Conservation (phyloP, 169 alveolate genomes). For the Theileria equi region DNA sequence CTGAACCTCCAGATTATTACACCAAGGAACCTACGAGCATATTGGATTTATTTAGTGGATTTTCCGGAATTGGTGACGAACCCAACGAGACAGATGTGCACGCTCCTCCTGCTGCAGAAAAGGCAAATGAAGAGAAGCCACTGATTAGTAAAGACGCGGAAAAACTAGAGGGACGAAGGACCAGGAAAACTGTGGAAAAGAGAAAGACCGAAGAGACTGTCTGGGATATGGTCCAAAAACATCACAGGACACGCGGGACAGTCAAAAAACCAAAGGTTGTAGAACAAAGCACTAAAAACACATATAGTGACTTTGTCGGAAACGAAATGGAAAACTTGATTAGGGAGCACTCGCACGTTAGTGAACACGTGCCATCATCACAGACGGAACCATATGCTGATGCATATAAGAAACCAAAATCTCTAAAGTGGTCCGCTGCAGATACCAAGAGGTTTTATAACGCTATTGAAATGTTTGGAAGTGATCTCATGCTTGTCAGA, state of each 20-base stretch:
- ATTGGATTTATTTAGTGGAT: too few relatives aligned
- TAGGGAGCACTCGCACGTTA: conserved; percentile 13
- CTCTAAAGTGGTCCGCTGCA: conserved; percentile 69
- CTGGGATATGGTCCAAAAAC: conserved; percentile 58
- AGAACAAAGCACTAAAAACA: too few relatives aligned
- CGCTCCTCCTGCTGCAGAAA: not conserved
- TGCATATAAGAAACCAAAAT: conserved; percentile 67
- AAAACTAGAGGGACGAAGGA: not conserved
- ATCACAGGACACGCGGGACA: not conserved
- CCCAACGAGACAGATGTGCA: not conserved
- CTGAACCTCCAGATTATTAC: too few relatives aligned
- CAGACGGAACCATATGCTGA: conserved; percentile 51
- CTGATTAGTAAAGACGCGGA: not conserved
- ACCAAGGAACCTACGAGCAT: too few relatives aligned
- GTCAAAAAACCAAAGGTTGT: not conserved
- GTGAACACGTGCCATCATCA: conserved; percentile 15
- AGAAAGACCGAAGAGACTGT: conserved; percentile 39
- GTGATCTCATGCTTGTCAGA: conserved; percentile 71
- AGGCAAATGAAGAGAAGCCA: not conserved
- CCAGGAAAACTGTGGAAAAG: not conserved
- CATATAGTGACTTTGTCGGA: too few relatives aligned
- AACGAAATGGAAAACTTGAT: conserved; percentile 17
- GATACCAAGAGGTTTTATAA: conserved; percentile 71
- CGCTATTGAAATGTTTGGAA: conserved; percentile 72
- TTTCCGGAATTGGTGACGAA: not conserved